Evolutionary conservation across 2,329 filamentous ascomycete genomes (phyloP), one percentile per base, ranked within the genome.

Genomic region (Cladophialophora immunda): DNA sequence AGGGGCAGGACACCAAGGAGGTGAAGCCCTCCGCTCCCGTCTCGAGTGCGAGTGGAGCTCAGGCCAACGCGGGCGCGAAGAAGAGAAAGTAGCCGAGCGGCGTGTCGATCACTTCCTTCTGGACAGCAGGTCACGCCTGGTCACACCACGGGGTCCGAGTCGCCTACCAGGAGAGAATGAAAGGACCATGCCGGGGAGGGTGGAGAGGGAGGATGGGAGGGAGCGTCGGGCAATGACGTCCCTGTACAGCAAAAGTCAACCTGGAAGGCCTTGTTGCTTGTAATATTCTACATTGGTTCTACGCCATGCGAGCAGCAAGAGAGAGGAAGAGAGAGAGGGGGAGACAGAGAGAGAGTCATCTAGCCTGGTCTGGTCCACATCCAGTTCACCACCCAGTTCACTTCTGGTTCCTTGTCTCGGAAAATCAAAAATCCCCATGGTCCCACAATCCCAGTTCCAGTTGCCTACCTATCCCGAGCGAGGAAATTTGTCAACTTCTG

Each of bases 1-100:
- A 70, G 15, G 73, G 68, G 6, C 72, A 72, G 41, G 70, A 70
- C 59, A 66, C 66, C 25, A 72, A 72, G 62, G 54, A 71, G 34
- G 50, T 73, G 56, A 72, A 72, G 63, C 64, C 71, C 8, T 65
- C 58, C 52, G 68, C 61, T 25, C 60, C 69, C 11, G 63, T 70
- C 9, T 67, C 70, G 8, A 71, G 62, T 62, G 68, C 66, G 7
- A 73, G 55, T 34, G 70, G 68, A 8, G 65, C 54, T 6, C 66
- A 70, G 58, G 56, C 59, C 58, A 71, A 68, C 30, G 64, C 62
- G 8, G 63, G 68, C 45, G 70, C 68, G 34, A 70, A 67, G 68
- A 72, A 71, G 62, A 68, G 71, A 58, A 72, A 68, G 58, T 72
- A 57, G 52, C 15, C 27, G 45, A 25, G 45, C 19, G 22, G 22